These are phyloP conservation scores for Fusarium guadeloupense DNA, from an alignment of 2,329 filamentous ascomycete genomes.

Conservation along the genomic window DNA sequence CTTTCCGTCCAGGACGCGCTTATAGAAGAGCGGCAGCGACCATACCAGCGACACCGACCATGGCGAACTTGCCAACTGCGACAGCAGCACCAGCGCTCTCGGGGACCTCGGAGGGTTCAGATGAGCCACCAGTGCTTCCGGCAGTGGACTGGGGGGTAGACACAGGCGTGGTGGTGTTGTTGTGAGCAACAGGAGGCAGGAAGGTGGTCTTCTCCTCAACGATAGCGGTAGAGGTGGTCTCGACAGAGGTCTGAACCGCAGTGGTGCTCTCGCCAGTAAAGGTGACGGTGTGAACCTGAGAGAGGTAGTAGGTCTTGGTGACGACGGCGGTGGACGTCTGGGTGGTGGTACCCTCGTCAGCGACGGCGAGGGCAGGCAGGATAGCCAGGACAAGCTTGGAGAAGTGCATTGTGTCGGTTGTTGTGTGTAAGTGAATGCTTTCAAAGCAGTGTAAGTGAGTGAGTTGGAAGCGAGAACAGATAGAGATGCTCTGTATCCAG, in stretches of 20 bases:
- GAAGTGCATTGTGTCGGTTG: constrained; percentile 50
- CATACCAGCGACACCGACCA: constrained; percentile 62
- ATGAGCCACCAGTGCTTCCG: constrained; percentile 34
- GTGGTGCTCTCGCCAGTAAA: constrained; percentile 47
- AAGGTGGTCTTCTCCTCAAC: constrained; percentile 31
- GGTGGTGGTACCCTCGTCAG: constrained; percentile 53
- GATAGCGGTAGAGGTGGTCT: constrained; percentile 21
- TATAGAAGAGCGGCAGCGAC: constrained; percentile 63
- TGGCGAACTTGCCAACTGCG: constrained; percentile 55
- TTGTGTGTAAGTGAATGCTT: constrained; percentile 39
- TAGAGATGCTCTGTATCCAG: constrained; percentile 46
- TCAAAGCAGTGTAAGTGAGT: constrained; percentile 36
- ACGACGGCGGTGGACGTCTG: constrained; percentile 61
- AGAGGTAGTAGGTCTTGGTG: constrained; percentile 63
- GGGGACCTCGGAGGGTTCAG: constrained; percentile 50
- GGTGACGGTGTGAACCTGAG: constrained; percentile 54
- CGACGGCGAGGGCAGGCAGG: constrained; percentile 64
- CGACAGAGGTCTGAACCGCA: constrained; percentile 34
- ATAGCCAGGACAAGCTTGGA: constrained; percentile 57
- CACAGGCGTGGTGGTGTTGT: constrained; percentile 45
- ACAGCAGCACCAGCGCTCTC: constrained; percentile 56
- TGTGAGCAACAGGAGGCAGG: constrained; percentile 33
- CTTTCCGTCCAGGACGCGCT: constrained; percentile 28
- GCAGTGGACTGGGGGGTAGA: constrained; percentile 38
- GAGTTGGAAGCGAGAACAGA: constrained; percentile 19